Base-by-base conservation (phyloP, 768 basidiomycete genomes). In the Leccinum variicolor region DNA sequence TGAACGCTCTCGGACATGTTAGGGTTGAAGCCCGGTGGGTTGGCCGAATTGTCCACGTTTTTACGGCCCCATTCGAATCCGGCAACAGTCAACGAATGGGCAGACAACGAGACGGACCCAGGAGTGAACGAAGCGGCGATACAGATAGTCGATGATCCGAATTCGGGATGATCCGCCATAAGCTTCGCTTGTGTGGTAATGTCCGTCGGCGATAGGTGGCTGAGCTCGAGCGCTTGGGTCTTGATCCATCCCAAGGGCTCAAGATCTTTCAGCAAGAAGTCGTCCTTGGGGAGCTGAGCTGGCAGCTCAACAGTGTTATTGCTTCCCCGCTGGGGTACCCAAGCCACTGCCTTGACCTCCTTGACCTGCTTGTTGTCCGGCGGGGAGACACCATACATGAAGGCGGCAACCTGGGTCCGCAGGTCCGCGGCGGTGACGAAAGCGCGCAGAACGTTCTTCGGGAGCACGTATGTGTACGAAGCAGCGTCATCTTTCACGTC, bases 51-150 rank as follows among this genome's bases (percentile, higher is more conserved):
- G 66, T 95, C 94, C 64, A 81, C 76, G 64, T 95, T 96, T 78
- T 97, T 98, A 65, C 96, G 80, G 43, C 95, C 96, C 95, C 95
- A 98, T 68, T 99, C 97, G 70, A 98, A 98, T 15, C 96, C 97
- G 58, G 89, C 84, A 9, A 96, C 86, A 5, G 89, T 88, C 51
- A 98, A 76, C 31, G 87, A 90, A 77, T 98, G 95, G 0, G 96
- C 89, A 25, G 94, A 94, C 43, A 99, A 76, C 21, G 95, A 98
- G 28, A 98, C 94, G 4, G 95, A 98, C 55, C 97, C 97, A 2
- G 97, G 97, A 3, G 97, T 98, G 77, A 99, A 99, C 23, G 97
- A 94, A 26, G 89, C 87, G 3, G 95, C 90, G 62, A 99, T 76
- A 69, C 96, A 96, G 65, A 98, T 94, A 2, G 94, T 92, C 29